Evolutionary conservation across 306 rosid genomes (phyloP), one percentile per base, ranked within the genome.

Genomic region (Vigna trinervia): DNA sequence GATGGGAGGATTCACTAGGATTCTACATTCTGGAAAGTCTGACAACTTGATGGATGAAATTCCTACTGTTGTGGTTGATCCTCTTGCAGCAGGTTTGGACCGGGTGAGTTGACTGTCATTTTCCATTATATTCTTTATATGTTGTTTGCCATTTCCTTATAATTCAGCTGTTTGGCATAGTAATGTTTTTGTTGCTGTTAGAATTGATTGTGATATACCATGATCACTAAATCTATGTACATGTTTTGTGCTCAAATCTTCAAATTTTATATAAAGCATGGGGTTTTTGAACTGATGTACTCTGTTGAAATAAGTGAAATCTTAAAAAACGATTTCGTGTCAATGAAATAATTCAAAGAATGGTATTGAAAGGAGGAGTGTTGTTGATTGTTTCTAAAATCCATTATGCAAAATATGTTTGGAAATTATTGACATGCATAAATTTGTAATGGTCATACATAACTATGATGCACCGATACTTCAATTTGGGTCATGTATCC

Each of bases 1-100:
- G 76, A 89, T 96, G 98, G 99, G 99, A 72, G 99, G 98, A 26
- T 91, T 96, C 83, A 92, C 99, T 58, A 82, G 99, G 72, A 88
- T 92, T 86, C 88, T 96, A 78, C 98, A 96, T 82, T 96, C 99
- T 0, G 99, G 99, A 81, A 85, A 60, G 0, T 80, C 98, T 8
- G 98, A 96, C 80, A 96, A 88, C 89, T 86, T 96, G 89, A 96
- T 96, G 98, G 92, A 91, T 79, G 99, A 96, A 85, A 96, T 96
- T 85, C 98, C 99, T 47, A 92, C 99, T 41, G 75, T 87, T 64
- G 94, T 96, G 65, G 99, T 96, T 48, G 89, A 96, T 89, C 98
- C 99, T 67, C 97, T 96, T 80, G 97, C 99, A 5, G 90, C 85
- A 43, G 99, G 97, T 74, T 70, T 89, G 76, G 99, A 96, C 74